phyloP scores from a whole-genome alignment of 2,329 filamentous ascomycete genomes.

The Alternaria gansuensis region DNA sequence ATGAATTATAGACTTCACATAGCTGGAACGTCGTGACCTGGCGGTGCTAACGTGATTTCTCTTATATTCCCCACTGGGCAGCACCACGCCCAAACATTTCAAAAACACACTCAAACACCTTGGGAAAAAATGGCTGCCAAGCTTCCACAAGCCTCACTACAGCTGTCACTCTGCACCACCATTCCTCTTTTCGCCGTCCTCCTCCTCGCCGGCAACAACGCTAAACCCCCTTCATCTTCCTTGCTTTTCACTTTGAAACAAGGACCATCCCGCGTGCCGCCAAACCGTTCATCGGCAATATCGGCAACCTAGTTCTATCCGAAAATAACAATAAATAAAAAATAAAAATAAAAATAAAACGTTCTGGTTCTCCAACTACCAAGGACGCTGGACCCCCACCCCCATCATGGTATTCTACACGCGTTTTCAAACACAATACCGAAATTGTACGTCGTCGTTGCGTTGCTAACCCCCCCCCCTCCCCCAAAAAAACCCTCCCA shows the following conservation, averaged over 20 bases:
- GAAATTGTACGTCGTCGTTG: too few species aligned
- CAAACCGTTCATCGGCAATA: conserved; percentile 13
- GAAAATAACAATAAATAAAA: background rate
- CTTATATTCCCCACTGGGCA: background rate
- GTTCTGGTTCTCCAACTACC: background rate
- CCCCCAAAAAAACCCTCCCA: background rate
- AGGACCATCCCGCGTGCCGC: conserved; percentile 11
- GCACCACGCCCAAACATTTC: background rate
- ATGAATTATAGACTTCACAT: conserved; percentile 6
- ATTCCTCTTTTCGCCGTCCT: conserved; percentile 5
- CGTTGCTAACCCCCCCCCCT: too few species aligned
- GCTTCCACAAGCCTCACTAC: conserved; percentile 2
- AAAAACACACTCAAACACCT: background rate
- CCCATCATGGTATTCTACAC: too few species aligned
- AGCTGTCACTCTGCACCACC: background rate
- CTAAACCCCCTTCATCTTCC: conserved; percentile 2
- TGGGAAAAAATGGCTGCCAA: background rate
- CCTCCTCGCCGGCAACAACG: background rate
- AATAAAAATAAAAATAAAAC: background rate
- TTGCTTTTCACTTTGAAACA: conserved; percentile 1
- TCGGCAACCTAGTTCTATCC: conserved; percentile 11
- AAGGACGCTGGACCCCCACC: background rate
- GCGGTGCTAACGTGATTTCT: background rate
- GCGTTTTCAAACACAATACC: background rate
- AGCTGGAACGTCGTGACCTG: background rate